Base-by-base conservation (phyloP, 2,329 filamentous ascomycete genomes). In the Cladophialophora bantiana region DNA sequence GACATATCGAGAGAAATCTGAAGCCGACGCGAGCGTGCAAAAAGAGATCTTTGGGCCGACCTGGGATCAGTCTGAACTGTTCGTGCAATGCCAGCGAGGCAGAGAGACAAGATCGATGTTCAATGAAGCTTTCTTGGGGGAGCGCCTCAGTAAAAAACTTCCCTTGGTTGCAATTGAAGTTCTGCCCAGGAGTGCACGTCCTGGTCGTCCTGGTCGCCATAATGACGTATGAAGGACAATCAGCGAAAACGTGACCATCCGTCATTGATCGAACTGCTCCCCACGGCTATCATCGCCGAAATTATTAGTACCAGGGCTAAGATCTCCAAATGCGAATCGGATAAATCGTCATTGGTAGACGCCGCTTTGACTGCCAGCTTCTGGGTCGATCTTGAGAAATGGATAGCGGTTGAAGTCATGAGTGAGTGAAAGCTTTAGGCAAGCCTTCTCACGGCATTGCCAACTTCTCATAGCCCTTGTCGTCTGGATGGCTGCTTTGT, bases 1-100 rank as follows among this genome's bases (percentile, higher is more conserved):
- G 69, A 68, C 69, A 71, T 71, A 26, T 18, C 64, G 64, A 58
- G 32, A 13, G 36, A 31, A 45, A 52, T 36, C 18, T 26, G 7
- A 10, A 9, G 26, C 45, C 26, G 45, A 50, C 12, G 9, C 18
- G 45, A 13, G 3, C 20, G 20, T 50, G 45, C 45, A 50, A 50
- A 50, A 31, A 36, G 53, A 36, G 15, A 55, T 55, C 31, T 55
- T 42, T n/a, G 31, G 35, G 15, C 53, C 31, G 45, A 50, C 45
- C 45, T 50, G 45, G 45, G 26, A 20, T 50, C 45, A 31, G 45
- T 26, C 45, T 50, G 18, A 50, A 50, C n/a, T 18, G 42, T 48
- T 48, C 40, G 42, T 48, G 6, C 6, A 31, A 31, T 9, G 18
- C 2, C 10, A 26, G 26, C 26, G 26, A 50, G 45, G 4, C 7